Conservation (phyloP, 2,329 filamentous ascomycete species). For the Trichoderma sp. region DNA sequence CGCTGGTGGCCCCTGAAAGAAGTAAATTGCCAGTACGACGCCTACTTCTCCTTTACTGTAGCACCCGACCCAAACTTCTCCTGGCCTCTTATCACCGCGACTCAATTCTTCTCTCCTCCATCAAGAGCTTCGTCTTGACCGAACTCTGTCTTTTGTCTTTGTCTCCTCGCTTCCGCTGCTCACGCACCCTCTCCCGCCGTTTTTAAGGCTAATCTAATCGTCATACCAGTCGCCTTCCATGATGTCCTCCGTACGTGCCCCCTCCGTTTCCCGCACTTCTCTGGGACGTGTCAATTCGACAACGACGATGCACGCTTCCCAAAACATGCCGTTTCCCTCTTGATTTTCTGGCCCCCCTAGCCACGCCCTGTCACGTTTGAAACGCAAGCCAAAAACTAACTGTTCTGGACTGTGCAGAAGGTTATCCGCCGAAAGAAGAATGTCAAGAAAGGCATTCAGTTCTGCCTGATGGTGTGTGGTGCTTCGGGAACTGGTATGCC, state of each 20-base stretch:
- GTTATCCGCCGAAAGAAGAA: slow-evolving; percentile 99
- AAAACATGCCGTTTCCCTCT: neutral
- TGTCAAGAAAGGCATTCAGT: slow-evolving; percentile 99
- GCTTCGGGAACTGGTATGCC: slow-evolving; percentile 90
- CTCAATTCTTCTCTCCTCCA: slow-evolving; percentile 18
- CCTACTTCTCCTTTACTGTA: slow-evolving; percentile 18
- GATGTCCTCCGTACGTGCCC: slow-evolving; percentile 26
- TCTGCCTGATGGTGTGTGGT: slow-evolving; percentile 99
- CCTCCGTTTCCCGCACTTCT: neutral
- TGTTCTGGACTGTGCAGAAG: slow-evolving; percentile 52
- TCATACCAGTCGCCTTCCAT: slow-evolving; percentile 19
- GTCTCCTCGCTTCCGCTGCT: slow-evolving; percentile 19
- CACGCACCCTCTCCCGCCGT: slow-evolving; percentile 10
- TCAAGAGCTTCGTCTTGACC: slow-evolving; percentile 18
- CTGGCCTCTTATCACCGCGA: slow-evolving; percentile 17
- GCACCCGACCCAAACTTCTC: slow-evolving; percentile 16
- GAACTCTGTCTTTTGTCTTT: neutral
- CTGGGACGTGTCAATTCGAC: neutral
- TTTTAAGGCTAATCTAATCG: neutral
- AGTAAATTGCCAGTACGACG: slow-evolving; percentile 18
- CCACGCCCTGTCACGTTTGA: neutral
- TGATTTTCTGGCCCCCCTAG: neutral
- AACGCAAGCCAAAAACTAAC: neutral
- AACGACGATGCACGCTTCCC: neutral
- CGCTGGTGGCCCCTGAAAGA: slow-evolving; percentile 18